A percentile compares a stretch with the other conserved stretches of the same genome.
Conservation (phyloP, 805 yeast species). For the Candida montana region DNA sequence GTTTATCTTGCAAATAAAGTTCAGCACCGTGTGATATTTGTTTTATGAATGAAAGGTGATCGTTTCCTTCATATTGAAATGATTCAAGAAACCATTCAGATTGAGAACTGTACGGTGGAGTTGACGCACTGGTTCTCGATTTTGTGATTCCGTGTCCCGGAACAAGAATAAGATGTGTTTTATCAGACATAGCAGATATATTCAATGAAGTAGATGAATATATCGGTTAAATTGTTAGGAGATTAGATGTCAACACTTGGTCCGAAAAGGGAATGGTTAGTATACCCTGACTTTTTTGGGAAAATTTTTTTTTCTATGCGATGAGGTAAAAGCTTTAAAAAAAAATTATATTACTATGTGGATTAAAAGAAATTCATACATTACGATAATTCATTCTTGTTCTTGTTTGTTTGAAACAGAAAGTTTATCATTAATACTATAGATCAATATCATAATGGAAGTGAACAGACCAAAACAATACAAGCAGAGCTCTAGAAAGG, state of each 20-base stretch:
- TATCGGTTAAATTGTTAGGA: no score
- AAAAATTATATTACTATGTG: no score
- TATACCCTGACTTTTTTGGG: no score
- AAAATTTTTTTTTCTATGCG: no score
- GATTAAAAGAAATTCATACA: no score
- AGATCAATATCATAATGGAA: conserved; percentile 23
- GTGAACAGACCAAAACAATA: conserved; percentile 51
- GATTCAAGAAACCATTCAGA: conserved; percentile 63
- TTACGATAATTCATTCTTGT: no score
- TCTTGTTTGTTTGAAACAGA: no score
- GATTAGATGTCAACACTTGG: no score
- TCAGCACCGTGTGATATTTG: conserved; percentile 49
- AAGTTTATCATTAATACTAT: background rate
- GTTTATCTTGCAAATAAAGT: conserved; percentile 23
- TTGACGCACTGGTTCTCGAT: conserved; percentile 39
- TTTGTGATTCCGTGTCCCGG: conserved; percentile 68
- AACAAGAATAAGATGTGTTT: conserved; percentile 35
- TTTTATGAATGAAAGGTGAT: conserved; percentile 58
- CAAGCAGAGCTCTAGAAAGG: conserved; percentile 80
- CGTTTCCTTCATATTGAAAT: conserved; percentile 65
- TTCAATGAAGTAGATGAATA: no score
- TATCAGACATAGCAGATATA: background rate
- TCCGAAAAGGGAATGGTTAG: no score
- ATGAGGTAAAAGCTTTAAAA: no score
- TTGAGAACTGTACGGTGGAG: conserved; percentile 10